Base-by-base conservation (phyloP, 1,284 basidiomycete genomes). In the Irpex rosettiformis region DNA sequence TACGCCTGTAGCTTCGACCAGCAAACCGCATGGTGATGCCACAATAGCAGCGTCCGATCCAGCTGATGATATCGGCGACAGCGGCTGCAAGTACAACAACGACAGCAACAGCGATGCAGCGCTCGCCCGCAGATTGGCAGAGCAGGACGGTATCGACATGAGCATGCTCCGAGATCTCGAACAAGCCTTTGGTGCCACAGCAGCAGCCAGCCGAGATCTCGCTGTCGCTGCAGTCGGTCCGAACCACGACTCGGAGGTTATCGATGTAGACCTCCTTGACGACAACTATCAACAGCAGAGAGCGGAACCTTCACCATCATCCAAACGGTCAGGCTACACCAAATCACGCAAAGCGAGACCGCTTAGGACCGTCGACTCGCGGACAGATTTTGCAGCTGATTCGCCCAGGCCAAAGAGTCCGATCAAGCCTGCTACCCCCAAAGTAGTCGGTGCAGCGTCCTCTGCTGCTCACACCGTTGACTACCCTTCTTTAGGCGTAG, bases 401-500 rank as follows among this genome's bases (percentile, higher is more conserved):
- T 51, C 48, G 16, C 10, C 27, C 4, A n/a, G n/a, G n/a, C 24
- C 48, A 25, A 18, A 13, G 25, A 51, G 48, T 51, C 48, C 48
- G 16, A 51, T 22, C 24, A 51, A 51, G 48, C 21, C 48, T 51
- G n/a, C n/a, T n/a, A 22, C 48, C 8, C 48, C 48, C 21, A 51
- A 51, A 51, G 13, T 51, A 11, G 48, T 51, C 48, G 22, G 48
- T 27, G 25, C 48, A 51, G 22, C n/a, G 10, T 7, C 18, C 40
- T 16, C 22, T 42, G 40, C 33, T 42, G 40, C 33, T 43, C 25
- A n/a, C 29, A 33, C 11, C 42, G n/a, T 40, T 13, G 27, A 43
- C 53, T 78, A 79, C 62, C 58, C 60, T 29, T 60, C 69, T 56
- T 70, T 86, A 13, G 73, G 76, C 53, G 68, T 78, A 43, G 82